phyloP scores from a whole-genome alignment of 768 basidiomycete genomes.

The Calvatia gigantea region DNA sequence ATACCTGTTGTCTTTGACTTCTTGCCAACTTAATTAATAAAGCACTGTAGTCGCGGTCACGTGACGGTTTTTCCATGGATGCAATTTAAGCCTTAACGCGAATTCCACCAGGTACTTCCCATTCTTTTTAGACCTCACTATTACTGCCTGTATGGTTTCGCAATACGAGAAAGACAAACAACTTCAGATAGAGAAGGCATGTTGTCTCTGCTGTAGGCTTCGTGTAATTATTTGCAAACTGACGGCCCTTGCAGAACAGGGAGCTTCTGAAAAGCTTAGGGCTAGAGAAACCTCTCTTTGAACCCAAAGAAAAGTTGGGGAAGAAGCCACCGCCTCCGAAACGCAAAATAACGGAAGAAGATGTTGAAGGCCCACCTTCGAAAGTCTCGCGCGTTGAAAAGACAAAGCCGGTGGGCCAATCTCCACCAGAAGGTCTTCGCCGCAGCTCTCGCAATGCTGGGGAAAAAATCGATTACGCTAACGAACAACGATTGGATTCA shows the following conservation, averaged over 20 bases:
- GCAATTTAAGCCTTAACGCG: too few species aligned
- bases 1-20: too few species aligned
- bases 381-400: constrained; percentile 33
- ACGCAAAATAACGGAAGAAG: constrained; percentile 19
- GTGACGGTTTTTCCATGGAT: constrained; percentile 1
- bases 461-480: constrained; percentile 52
- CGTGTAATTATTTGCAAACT: background rate
- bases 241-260: constrained; percentile 32
- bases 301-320: constrained; percentile 40
- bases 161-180: constrained; percentile 28
- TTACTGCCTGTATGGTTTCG: constrained; percentile 20
- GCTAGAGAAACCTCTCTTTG: constrained; percentile 43
- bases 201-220: background rate
- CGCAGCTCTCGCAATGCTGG: constrained; percentile 66
- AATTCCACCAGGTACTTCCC: too few species aligned
- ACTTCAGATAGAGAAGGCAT: constrained; percentile 30
- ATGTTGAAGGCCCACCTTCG: constrained; percentile 15
- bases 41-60: constrained; percentile 9
- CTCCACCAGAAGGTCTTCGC: constrained; percentile 35
- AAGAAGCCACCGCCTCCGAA: constrained; percentile 27
- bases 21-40: background rate
- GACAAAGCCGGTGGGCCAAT: constrained; percentile 9
- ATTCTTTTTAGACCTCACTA: background rate
- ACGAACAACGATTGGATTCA: constrained; percentile 33
- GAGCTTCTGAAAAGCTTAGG: constrained; percentile 38